Base-by-base conservation (phyloP, 2,329 filamentous ascomycete genomes). In the Thyridium curvatum region DNA sequence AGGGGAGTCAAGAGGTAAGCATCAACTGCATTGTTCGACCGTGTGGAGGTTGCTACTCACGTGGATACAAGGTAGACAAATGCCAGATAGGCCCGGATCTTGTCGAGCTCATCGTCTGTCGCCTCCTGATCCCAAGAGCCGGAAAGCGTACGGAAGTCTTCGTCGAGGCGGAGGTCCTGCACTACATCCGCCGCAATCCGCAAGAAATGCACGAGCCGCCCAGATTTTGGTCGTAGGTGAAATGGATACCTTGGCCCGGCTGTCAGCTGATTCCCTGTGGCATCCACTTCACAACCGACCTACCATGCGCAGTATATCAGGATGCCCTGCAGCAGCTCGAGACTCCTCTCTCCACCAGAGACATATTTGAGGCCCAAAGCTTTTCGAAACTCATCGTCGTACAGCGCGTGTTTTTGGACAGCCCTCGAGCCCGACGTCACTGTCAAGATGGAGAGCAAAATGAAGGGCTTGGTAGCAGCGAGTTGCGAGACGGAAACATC, bases 291-390 rank as follows among this genome's bases (percentile, higher is more conserved):
- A 28, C 12, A 26, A 26, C 6, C 21, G 21, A 26, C 21, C 10
- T 54, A 79, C 77, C 77, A 81, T 14, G 68, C 61, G 36, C 72
- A 68, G 44, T 80, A 80, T 6, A 79, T 65, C 18, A 79, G 55
- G 15, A 80, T 53, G 4, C 75, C 75, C 45, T 78, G 72, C 2
- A 81, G 52, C 13, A 80, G 47, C 46, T 81, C 74, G 17, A 80
- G 42, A 12, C 65, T 75, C 41, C 72, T 67, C 58, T 81, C 75
- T 0, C 75, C 74, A 4, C 69, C 66, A 0, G 75, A 64, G 1
- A 81, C 71, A 31, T 75, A 71, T 52, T 74, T 78, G 33, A 74
- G 58, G 2, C 67, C 72, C n/a, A 78, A 47, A 0, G 75, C 63
- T 48, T 76, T 77, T 21, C 73, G 62, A 37, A 79, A 74, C 53